These are phyloP conservation scores for Grigorovia yakushimaensis DNA, from an alignment of 805 yeast species.

Conservation along the genomic window DNA sequence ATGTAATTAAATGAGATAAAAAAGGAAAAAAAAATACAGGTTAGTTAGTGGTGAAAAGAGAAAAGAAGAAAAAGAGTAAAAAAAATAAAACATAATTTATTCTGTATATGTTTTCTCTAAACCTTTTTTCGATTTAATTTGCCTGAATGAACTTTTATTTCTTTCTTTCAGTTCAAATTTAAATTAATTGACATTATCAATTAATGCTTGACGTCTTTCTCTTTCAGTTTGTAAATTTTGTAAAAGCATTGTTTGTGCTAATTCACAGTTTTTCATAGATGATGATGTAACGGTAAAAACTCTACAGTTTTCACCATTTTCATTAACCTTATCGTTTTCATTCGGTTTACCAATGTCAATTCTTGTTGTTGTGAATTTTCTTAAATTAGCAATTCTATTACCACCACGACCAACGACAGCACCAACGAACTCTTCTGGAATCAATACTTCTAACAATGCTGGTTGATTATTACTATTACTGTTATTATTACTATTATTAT, in stretches of 20 bases:
- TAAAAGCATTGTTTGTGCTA: conserved; percentile 48
- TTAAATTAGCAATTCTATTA: conserved; percentile 73
- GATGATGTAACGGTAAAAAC: conserved; percentile 61
- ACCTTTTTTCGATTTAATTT: no score
- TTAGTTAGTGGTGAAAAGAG: no score
- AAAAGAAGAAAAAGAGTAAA: no score
- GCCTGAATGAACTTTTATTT: no score
- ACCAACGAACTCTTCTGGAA: conserved; percentile 79
- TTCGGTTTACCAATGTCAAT: conserved; percentile 66
- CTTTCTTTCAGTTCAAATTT: neutral
- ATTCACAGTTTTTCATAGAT: conserved; percentile 35
- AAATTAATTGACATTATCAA: conserved; percentile 1
- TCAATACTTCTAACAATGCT: conserved; percentile 20
- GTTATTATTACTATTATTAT: conserved; percentile 1
- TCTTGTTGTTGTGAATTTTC: conserved; percentile 68
- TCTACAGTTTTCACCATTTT: conserved; percentile 25
- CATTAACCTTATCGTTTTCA: conserved; percentile 25
- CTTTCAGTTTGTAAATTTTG: conserved; percentile 52
- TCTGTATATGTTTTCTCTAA: no score
- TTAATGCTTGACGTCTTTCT: conserved; percentile 35
- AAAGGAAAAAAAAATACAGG: no score
- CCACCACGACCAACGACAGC: conserved; percentile 85
- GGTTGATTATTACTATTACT: conserved; percentile 2
- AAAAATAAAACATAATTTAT: no score
- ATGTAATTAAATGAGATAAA: neutral